Evolutionary conservation across 352 stramenopile species (phyloP), one percentile per base, ranked within the genome.

Genomic region (Globisporangium megalacanthum): DNA sequence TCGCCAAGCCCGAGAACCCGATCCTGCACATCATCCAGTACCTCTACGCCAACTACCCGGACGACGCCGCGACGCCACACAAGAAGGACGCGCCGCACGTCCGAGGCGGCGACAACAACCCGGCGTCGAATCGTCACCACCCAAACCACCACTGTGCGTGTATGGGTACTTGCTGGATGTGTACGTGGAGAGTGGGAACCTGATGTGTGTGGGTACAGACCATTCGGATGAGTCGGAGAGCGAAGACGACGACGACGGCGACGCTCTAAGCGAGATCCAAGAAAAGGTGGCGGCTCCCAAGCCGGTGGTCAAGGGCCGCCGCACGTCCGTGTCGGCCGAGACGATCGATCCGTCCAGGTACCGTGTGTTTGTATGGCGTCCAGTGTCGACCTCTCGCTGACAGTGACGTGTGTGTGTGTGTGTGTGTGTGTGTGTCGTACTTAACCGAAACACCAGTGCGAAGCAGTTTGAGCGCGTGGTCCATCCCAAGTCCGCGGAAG

Each of bases 1-100:
- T 96, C 42, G 73, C 88, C 48, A 96, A 96, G 68, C 88, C 88
- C 2, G 88, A 96, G 58, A 95, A 94, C 64, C 88, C 88, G 44
- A 82, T 96, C 49, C 62, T 72, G 42, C 88, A 95, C 69, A 95
- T 96, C 51, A 88, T 96, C 61, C 77, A 95, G 77, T 95, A 96
- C 56, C 64, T 96, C 49, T 80, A 94, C 58, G 68, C 82, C 31
- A 93, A 94, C 66, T 96, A 90, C 60, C 86, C 86, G 36, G 88
- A 95, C 19, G 77, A 96, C 56, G 78, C 81, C 7, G 71, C 72
- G 54, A 69, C 68, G 19, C 70, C 68, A 17, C 66, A 70, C 36
- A 73, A 59, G 59, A 88, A 79, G 37, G 53, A 56, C 11, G 70
- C 63, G 22, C 25, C 48, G 6, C 46, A 54, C 46, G 39, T 57